Conservation (phyloP, 805 yeast species). For the Cyberlindnera xylosilytica region DNA sequence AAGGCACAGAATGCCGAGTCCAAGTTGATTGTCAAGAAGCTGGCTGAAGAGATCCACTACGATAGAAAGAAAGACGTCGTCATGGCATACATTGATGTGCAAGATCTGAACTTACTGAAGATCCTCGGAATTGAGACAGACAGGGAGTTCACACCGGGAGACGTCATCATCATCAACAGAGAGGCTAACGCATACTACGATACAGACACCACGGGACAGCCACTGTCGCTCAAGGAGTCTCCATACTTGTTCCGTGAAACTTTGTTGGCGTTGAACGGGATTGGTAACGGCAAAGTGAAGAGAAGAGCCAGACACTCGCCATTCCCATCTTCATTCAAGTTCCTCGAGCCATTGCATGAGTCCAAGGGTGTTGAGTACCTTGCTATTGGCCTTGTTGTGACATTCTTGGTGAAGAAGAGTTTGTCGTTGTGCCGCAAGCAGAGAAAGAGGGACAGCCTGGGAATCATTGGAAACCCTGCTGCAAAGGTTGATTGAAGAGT, state of each 20-base stretch:
- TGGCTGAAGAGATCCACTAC: slow-evolving; percentile 47
- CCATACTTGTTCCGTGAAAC: slow-evolving; percentile 12
- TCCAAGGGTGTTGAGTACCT: slow-evolving; percentile 43
- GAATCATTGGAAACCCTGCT: slow-evolving; percentile 15
- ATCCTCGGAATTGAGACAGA: slow-evolving; percentile 22
- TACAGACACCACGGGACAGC: slow-evolving; percentile 33
- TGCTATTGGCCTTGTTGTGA: slow-evolving; percentile 1
- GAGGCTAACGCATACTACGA: slow-evolving; percentile 35
- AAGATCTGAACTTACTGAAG: slow-evolving; percentile 6
- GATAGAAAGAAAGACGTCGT: slow-evolving; percentile 41
- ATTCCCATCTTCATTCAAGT: slow-evolving; percentile 34
- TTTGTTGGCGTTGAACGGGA: slow-evolving; percentile 5
- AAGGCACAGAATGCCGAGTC: slow-evolving; percentile 40
- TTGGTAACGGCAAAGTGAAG: slow-evolving; percentile 17
- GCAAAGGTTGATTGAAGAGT: slow-evolving; percentile 12
- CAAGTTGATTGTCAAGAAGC: slow-evolving; percentile 37
- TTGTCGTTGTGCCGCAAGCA: neutral
- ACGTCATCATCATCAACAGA: slow-evolving; percentile 49
- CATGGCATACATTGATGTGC: slow-evolving; percentile 51
- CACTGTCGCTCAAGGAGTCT: slow-evolving; percentile 13
- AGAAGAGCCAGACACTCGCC: slow-evolving; percentile 43
- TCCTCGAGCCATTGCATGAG: slow-evolving; percentile 43
- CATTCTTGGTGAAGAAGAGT: slow-evolving; percentile 1
- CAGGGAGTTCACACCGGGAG: slow-evolving; percentile 45
- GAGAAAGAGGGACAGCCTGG: slow-evolving; percentile 7